Percentiles rank a stretch among this genome's conserved stretches.
These are phyloP conservation scores for Auricularia heimuer DNA, from an alignment of 768 basidiomycete species.

Conservation along the genomic window DNA sequence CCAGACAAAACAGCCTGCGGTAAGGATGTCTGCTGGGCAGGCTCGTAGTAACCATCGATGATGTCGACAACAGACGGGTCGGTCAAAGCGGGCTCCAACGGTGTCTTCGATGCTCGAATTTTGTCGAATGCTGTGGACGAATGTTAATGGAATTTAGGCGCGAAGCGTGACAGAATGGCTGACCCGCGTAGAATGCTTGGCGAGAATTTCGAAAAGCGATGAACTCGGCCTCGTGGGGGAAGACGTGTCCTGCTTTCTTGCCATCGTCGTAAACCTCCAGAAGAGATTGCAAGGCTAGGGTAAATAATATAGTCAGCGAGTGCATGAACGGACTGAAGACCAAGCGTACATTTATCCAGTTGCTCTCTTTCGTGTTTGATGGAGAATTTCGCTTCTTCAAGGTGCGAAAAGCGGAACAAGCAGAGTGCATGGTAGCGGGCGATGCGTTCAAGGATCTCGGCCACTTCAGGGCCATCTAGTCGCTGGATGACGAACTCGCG, in stretches of 20 bases:
- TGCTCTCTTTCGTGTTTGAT: constrained; percentile 73
- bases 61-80: constrained; percentile 51
- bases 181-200: constrained; percentile 20
- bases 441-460: constrained; percentile 88
- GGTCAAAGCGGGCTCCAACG: constrained; percentile 36
- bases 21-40: constrained; percentile 50
- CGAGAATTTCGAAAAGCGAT: constrained; percentile 58
- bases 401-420: constrained; percentile 37
- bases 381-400: constrained; percentile 33
- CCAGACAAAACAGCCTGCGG: constrained; percentile 64
- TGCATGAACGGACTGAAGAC: not conserved
- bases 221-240: constrained; percentile 89
- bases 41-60: constrained; percentile 47
- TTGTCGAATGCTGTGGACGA: constrained; percentile 19
- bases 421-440: constrained; percentile 89
- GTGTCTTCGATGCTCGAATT: constrained; percentile 10
- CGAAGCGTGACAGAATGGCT: constrained; percentile 23
- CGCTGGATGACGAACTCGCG: constrained; percentile 95
- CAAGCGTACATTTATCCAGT: constrained; percentile 66
- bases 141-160: constrained; percentile 21
- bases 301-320: not conserved
- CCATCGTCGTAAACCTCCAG: constrained; percentile 86
- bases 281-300: constrained; percentile 78
- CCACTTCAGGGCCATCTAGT: constrained; percentile 62
- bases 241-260: constrained; percentile 51